Evolutionary conservation across 257 asterid genomes (phyloP).

Genomic region (Linderniella brevidens): DNA sequence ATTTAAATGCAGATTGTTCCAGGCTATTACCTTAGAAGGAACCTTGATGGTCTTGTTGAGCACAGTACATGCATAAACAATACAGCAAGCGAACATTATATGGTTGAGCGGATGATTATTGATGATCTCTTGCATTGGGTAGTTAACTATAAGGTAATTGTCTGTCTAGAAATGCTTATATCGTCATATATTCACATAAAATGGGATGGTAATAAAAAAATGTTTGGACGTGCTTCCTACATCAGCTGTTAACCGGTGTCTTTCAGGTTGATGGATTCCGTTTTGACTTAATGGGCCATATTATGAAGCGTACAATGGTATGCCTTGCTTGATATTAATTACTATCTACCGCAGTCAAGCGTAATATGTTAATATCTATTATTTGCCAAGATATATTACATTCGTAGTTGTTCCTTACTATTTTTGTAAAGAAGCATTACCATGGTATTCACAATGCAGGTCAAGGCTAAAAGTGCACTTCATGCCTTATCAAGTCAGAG

Average conservation of each 20-base stretch:
- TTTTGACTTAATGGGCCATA: slow-evolving; percentile 95
- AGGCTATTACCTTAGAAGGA: slow-evolving; percentile 86
- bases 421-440: neutral
- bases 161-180: slow-evolving; percentile 2
- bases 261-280: slow-evolving; percentile 97
- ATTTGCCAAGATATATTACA: neutral
- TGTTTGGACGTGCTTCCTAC: too few species aligned
- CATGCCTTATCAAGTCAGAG: slow-evolving; percentile 41
- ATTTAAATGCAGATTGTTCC: slow-evolving; percentile 75
- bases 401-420: neutral
- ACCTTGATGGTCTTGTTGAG: slow-evolving; percentile 73
- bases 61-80: slow-evolving; percentile 77
- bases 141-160: slow-evolving; percentile 58
- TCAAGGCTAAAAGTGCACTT: slow-evolving; percentile 58
- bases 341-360: neutral
- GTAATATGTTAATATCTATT: slow-evolving; percentile 1
- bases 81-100: slow-evolving; percentile 93
- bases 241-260: slow-evolving; percentile 4
- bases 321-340: slow-evolving; percentile 8
- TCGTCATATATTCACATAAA: neutral
- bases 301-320: slow-evolving; percentile 91
- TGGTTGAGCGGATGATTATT: slow-evolving; percentile 82
- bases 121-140: slow-evolving; percentile 91
- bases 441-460: slow-evolving; percentile 26
- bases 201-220: neutral